These are phyloP conservation scores for Hericium erinaceus DNA, from an alignment of 768 basidiomycete species.

Conservation along the genomic window DNA sequence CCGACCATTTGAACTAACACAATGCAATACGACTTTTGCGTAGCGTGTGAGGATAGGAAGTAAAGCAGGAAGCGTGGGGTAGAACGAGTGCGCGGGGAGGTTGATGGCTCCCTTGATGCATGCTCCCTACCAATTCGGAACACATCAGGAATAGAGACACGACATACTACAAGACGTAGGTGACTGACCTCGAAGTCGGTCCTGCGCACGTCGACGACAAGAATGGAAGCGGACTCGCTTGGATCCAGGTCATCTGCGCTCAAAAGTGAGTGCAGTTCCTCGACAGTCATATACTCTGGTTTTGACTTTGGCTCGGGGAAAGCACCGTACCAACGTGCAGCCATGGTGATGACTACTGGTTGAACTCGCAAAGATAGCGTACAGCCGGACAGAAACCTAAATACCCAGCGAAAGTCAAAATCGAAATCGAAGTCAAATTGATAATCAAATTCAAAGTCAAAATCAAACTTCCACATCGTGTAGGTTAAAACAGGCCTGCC, in stretches of 20 bases:
- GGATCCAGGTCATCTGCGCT: constrained; percentile 6
- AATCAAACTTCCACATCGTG: neutral
- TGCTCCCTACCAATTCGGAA: constrained; percentile 6
- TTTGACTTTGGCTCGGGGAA: constrained; percentile 13
- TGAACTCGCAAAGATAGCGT: neutral
- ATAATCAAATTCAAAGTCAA: neutral
- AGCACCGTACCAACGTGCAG: constrained; percentile 8
- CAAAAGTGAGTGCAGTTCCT: constrained; percentile 18
- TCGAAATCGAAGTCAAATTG: neutral
- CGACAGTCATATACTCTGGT: constrained; percentile 13
- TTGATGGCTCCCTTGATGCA: constrained; percentile 30
- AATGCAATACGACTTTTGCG: constrained; percentile 20
- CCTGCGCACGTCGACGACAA: constrained; percentile 30
- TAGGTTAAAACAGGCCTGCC: neutral
- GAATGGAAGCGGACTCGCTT: constrained; percentile 15
- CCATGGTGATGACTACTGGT: neutral
- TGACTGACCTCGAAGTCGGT: constrained; percentile 28
- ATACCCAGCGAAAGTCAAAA: neutral
- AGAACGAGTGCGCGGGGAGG: constrained; percentile 36
- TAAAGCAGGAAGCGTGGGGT: constrained; percentile 25
- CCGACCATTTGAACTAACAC: constrained; percentile 15
- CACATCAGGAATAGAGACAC: neutral
- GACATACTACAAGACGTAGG: neutral
- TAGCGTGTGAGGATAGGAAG: constrained; percentile 20
- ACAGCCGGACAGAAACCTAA: neutral